A percentile compares a stretch with the other conserved stretches of the same genome.
phyloP scores from a whole-genome alignment of 768 basidiomycete genomes.

The Filobasidium floriforme region DNA sequence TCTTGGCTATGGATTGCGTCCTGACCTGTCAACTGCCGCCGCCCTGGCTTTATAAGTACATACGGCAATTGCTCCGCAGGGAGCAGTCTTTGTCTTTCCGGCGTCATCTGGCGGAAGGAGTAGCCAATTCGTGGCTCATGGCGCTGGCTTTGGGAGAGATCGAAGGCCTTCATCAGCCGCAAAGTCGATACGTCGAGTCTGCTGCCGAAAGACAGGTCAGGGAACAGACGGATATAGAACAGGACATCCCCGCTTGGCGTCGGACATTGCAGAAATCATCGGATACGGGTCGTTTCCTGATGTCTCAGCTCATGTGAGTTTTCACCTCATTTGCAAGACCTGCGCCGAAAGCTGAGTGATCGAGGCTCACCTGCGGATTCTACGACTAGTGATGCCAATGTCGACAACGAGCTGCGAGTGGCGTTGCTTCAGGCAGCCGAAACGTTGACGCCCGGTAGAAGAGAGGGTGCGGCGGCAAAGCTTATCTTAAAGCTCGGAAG shows the following conservation, averaged over 20 bases:
- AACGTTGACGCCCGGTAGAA: slow-evolving; percentile 18
- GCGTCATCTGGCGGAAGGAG: slow-evolving; percentile 75
- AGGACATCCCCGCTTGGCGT: slow-evolving; percentile 1
- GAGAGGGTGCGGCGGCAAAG: slow-evolving; percentile 14
- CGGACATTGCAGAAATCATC: not conserved
- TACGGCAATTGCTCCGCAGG: slow-evolving; percentile 8
- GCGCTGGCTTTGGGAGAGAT: slow-evolving; percentile 86
- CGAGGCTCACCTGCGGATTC: not conserved
- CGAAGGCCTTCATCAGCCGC: slow-evolving; percentile 54
- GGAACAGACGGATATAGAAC: not conserved
- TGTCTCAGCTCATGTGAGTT: slow-evolving; percentile 10
- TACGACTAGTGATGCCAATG: slow-evolving; percentile 7
- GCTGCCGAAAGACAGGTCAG: not conserved
- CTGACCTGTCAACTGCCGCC: slow-evolving; percentile 65
- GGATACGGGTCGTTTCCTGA: slow-evolving; percentile 6
- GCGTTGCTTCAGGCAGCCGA: slow-evolving; percentile 13
- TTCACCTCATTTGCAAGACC: not conserved
- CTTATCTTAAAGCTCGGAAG: slow-evolving; percentile 21
- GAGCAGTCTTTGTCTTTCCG: slow-evolving; percentile 76
- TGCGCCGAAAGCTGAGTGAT: too few species aligned
- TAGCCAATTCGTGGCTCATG: slow-evolving; percentile 77
- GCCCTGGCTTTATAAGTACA: slow-evolving; percentile 16
- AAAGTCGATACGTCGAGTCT: slow-evolving; percentile 55
- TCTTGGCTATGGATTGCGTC: slow-evolving; percentile 88
- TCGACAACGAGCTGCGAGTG: slow-evolving; percentile 12